Evolutionary conservation across 2,329 filamentous ascomycete genomes (phyloP).

Genomic region (Ceratocystis smalleyi): DNA sequence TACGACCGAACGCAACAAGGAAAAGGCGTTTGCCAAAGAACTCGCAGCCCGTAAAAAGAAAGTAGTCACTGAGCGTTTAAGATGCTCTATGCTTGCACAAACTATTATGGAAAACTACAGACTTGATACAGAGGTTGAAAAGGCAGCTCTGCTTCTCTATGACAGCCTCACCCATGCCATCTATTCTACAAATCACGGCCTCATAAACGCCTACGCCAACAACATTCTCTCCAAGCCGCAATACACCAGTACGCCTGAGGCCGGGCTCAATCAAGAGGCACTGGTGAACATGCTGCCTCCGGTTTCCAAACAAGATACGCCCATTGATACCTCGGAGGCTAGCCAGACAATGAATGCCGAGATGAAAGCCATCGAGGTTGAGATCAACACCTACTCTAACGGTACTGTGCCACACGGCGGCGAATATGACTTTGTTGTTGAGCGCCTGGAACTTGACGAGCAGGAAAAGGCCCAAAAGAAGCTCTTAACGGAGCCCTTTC

Average conservation of each 20-base stretch:
- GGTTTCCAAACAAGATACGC: neutral
- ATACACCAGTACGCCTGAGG: neutral
- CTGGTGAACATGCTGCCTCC: neutral
- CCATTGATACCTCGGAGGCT: neutral
- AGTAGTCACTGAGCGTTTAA: neutral
- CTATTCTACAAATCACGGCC: constrained; percentile 25
- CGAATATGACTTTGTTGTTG: constrained; percentile 7
- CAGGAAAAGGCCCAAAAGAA: neutral
- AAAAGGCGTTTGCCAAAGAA: neutral
- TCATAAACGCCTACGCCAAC: neutral
- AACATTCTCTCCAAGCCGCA: neutral
- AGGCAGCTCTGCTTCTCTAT: constrained; percentile 24
- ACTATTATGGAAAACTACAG: constrained; percentile 14
- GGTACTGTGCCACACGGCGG: neutral
- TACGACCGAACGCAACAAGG: neutral
- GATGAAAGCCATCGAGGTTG: constrained; percentile 4
- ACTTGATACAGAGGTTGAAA: constrained; percentile 26
- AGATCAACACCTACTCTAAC: constrained; percentile 6
- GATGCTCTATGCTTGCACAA: neutral
- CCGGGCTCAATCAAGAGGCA: neutral
- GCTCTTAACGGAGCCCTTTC: neutral
- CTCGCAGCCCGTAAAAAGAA: neutral
- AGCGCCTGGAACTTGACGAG: neutral
- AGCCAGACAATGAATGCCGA: constrained; percentile 20
- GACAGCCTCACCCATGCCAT: constrained; percentile 13